Percentiles rank a stretch among this genome's conserved stretches.
Evolutionary conservation across 192 early-diverging fungal genomes (phyloP).

Genomic region (Coemansia furcata): DNA sequence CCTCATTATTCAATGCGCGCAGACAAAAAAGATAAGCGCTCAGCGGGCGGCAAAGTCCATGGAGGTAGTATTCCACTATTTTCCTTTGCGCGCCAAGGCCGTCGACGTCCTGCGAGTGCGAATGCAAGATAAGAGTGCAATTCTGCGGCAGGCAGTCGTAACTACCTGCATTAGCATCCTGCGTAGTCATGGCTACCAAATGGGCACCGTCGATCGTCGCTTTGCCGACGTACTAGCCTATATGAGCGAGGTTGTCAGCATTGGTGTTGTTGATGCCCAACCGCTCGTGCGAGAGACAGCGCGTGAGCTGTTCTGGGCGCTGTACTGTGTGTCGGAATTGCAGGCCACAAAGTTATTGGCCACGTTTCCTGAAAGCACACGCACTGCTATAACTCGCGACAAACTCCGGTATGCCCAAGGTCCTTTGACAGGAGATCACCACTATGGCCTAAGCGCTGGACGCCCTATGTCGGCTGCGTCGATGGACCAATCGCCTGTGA

Average conservation of each 20-base stretch:
- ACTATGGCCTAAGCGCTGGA: not conserved
- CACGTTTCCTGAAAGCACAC: slow-evolving; percentile 20
- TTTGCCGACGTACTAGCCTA: slow-evolving; percentile 15
- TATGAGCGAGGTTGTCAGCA: slow-evolving; percentile 12
- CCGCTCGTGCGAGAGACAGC: slow-evolving; percentile 39
- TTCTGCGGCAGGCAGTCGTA: slow-evolving; percentile 37
- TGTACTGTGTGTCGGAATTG: slow-evolving; percentile 20
- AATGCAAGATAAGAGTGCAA: slow-evolving; percentile 44
- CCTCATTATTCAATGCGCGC: slow-evolving; percentile 41
- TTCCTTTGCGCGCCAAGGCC: slow-evolving; percentile 39
- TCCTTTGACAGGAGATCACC: not conserved
- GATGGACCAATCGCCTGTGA: slow-evolving; percentile 12
- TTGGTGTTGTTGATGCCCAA: slow-evolving; percentile 38
- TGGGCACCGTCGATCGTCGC: slow-evolving; percentile 33
- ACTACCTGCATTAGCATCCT: slow-evolving; percentile 24
- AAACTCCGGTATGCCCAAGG: slow-evolving; percentile 18
- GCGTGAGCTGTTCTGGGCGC: slow-evolving; percentile 49
- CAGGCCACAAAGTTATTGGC: slow-evolving; percentile 19
- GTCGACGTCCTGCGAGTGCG: slow-evolving; percentile 28
- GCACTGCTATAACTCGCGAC: slow-evolving; percentile 24
- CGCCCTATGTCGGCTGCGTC: slow-evolving; percentile 23
- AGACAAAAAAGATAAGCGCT: slow-evolving; percentile 49
- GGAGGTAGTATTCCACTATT: slow-evolving; percentile 27
- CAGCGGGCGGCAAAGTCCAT: slow-evolving; percentile 40
- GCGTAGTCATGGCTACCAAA: slow-evolving; percentile 22